Evolutionary conservation across 192 early-diverging fungal genomes (phyloP).

Genomic region (Coemansia sp.): DNA sequence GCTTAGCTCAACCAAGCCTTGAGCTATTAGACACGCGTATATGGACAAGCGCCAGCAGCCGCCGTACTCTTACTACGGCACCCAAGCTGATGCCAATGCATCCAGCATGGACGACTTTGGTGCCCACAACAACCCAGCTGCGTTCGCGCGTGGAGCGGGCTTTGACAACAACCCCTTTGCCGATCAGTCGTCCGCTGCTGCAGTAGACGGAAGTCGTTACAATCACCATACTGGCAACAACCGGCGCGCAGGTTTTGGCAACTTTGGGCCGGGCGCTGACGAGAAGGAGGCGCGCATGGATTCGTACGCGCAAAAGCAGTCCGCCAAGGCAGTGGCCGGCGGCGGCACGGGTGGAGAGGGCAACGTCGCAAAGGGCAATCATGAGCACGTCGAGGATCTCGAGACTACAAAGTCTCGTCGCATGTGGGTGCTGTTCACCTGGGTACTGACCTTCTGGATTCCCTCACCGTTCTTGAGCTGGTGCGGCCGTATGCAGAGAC

Average conservation of each 20-base stretch:
- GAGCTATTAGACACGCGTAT: not conserved
- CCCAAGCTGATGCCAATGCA: slow-evolving; percentile 12
- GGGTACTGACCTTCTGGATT: slow-evolving; percentile 38
- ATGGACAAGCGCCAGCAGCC: slow-evolving; percentile 27
- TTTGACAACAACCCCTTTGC: slow-evolving; percentile 38
- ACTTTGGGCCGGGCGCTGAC: not conserved
- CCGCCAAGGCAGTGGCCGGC: slow-evolving; percentile 6
- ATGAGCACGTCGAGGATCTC: slow-evolving; percentile 44
- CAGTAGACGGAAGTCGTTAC: slow-evolving; percentile 8
- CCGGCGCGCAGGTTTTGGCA: slow-evolving; percentile 6
- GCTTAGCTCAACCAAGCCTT: not conserved
- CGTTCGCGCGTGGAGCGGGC: not conserved
- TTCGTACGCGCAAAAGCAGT: slow-evolving; percentile 17
- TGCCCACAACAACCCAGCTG: slow-evolving; percentile 2
- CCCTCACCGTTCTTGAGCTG: slow-evolving; percentile 27
- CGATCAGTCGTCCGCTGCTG: slow-evolving; percentile 23
- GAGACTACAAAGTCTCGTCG: slow-evolving; percentile 33
- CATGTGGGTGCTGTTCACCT: slow-evolving; percentile 34
- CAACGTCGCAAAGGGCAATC: slow-evolving; percentile 35
- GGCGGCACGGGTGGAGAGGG: slow-evolving; percentile 44
- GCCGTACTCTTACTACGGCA: slow-evolving; percentile 22
- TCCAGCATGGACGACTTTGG: slow-evolving; percentile 33
- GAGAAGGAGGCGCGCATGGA: slow-evolving; percentile 31
- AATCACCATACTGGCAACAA: not conserved
- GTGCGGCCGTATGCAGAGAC: slow-evolving; percentile 73